A percentile compares a stretch with the other conserved stretches of the same genome.
Conservation (phyloP, 2,329 filamentous ascomycete genomes). For the Alternaria arborescens region DNA sequence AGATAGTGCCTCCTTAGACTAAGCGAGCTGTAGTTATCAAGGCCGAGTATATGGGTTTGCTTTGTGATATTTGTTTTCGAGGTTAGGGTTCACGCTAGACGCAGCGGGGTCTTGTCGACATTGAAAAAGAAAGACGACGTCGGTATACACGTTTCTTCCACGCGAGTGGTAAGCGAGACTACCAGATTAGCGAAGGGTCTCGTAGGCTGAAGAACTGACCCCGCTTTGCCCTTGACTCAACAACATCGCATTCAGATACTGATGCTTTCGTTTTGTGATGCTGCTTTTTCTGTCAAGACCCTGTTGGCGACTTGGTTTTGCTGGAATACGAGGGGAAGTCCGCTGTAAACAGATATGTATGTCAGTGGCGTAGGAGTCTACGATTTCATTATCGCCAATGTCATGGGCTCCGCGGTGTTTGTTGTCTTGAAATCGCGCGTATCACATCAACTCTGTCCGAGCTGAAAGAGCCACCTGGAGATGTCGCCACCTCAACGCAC, state of each 20-base stretch:
- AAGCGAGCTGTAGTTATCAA: neutral
- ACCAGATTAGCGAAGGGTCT: neutral
- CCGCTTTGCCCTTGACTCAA: neutral
- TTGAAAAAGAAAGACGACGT: neutral
- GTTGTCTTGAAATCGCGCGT: neutral
- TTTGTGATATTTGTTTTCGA: conserved; percentile 1
- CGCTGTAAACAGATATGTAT: neutral
- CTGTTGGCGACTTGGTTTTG: neutral
- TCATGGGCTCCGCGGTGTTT: too few relatives aligned
- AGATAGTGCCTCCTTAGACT: neutral
- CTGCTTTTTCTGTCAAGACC: neutral
- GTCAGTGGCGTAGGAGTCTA: neutral
- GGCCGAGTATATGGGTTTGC: neutral
- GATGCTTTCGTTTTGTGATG: neutral
- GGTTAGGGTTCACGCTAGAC: neutral
- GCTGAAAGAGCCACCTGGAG: neutral
- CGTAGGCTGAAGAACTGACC: neutral
- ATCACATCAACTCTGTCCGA: neutral
- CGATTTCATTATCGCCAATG: neutral
- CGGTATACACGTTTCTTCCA: conserved; percentile 1
- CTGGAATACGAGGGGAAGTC: too few relatives aligned
- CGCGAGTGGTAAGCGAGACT: neutral
- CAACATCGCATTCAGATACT: neutral
- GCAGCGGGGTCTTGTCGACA: neutral
- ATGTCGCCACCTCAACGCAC: neutral